These are phyloP conservation scores for Chalara sp. DNA, from an alignment of 2,329 filamentous ascomycete species.

Conservation along the genomic window DNA sequence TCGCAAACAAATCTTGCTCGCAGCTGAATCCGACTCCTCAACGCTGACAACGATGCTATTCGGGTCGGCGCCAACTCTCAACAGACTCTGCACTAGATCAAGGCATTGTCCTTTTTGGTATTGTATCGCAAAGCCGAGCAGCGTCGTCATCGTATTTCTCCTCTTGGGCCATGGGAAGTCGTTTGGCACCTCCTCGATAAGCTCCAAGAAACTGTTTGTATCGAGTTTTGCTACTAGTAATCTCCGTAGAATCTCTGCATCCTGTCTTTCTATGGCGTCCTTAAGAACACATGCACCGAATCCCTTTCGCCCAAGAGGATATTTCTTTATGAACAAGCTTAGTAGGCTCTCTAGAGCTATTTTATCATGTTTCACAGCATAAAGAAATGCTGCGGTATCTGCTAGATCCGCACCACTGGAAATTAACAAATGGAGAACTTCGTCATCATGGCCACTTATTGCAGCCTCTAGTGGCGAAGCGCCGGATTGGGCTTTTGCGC, in stretches of 20 bases:
- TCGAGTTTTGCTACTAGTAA: slow-evolving; percentile 1
- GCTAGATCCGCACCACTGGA: neutral
- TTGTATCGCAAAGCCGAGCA: neutral
- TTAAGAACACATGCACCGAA: neutral
- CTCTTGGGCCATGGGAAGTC: neutral
- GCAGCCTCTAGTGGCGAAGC: neutral
- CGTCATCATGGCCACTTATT: neutral
- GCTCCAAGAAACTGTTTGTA: neutral
- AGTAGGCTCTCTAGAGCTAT: neutral
- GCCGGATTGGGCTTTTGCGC: neutral
- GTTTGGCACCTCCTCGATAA: no score
- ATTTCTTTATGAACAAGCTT: neutral
- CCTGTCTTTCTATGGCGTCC: neutral
- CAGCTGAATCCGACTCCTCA: neutral
- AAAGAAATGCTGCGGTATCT: neutral
- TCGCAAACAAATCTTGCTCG: neutral
- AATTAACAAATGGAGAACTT: neutral
- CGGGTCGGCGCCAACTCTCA: neutral
- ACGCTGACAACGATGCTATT: neutral
- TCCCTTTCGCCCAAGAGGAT: neutral
- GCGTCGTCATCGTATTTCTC: neutral
- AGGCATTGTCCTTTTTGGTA: neutral
- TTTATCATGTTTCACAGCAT: neutral
- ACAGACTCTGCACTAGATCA: neutral
- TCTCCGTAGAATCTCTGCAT: neutral